A percentile compares a stretch with the other conserved stretches of the same genome.
These are phyloP conservation scores for Fusarium falciforme DNA, from an alignment of 2,329 filamentous ascomycete genomes.

Conservation along the genomic window DNA sequence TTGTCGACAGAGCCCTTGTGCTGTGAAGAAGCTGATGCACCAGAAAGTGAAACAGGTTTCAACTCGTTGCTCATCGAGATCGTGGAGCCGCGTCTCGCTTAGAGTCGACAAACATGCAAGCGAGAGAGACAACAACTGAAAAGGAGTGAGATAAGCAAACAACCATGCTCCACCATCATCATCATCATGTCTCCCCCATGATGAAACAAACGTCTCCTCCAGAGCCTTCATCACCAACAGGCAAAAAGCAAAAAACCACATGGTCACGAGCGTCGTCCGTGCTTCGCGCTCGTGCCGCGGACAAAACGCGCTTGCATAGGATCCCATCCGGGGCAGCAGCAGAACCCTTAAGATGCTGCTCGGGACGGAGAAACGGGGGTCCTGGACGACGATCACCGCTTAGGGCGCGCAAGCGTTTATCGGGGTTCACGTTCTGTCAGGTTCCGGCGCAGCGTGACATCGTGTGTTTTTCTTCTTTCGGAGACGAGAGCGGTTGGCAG, in stretches of 20 bases:
- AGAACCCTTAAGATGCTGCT: background rate
- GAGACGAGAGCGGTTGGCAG: slow-evolving; percentile 18
- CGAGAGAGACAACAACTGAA: slow-evolving; percentile 13
- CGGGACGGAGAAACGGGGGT: slow-evolving; percentile 4
- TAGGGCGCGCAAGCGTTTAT: slow-evolving; percentile 23
- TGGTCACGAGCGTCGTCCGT: slow-evolving; percentile 15
- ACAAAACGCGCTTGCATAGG: slow-evolving; percentile 14
- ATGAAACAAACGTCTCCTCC: slow-evolving; percentile 34
- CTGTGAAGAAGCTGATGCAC: background rate
- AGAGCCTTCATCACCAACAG: background rate
- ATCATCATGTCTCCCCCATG: slow-evolving; percentile 15
- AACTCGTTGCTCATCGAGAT: slow-evolving; percentile 16
- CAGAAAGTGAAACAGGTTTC: slow-evolving; percentile 19
- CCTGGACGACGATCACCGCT: slow-evolving; percentile 38
- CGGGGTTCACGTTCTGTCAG: slow-evolving; percentile 18
- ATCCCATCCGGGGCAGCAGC: background rate
- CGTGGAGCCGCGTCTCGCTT: slow-evolving; percentile 9
- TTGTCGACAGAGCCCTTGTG: background rate
- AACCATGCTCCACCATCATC: slow-evolving; percentile 23
- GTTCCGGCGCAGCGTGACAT: slow-evolving; percentile 32
- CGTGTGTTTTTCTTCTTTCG: slow-evolving; percentile 29
- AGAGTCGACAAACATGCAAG: slow-evolving; percentile 6
- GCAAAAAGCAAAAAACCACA: slow-evolving; percentile 23
- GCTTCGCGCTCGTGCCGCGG: slow-evolving; percentile 26
- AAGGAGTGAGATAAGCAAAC: slow-evolving; percentile 9